Base-by-base conservation (phyloP, 2,329 filamentous ascomycete genomes). In the Colletotrichum plurivorum region DNA sequence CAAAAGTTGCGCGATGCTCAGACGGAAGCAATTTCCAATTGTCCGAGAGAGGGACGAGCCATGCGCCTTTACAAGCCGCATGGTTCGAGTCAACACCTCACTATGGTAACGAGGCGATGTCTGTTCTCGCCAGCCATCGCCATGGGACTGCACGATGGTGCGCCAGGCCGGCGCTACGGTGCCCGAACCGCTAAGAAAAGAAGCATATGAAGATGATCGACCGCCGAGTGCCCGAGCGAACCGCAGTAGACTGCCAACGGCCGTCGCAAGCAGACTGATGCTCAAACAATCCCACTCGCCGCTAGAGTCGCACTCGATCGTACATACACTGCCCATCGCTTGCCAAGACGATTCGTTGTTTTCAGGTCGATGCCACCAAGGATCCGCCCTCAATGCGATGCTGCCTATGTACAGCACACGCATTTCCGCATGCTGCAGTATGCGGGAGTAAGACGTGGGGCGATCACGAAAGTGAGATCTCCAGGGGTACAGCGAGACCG, bases 301-400 rank as follows among this genome's bases (percentile, higher is more conserved):
- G 52, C 48, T 67, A 57, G 31, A 43, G 63, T 63, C 27, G 56
- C 52, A 67, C 45, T 70, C 52, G 41, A 58, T 55, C 45, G 54
- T 60, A 54, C 57, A 13, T 60, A 54, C 57, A 10, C 22, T 45
- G 41, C 43, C 31, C 18, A 22, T 54, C 36, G 54, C 27, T 57
- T 48, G 67, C 64, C 64, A 70, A 70, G 67, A 18, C 63, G 20
- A 45, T 15, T 67, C 52, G 67, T 54, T 45, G 64, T 68, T 70
- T 70, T 68, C 67, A 70, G 67, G 67, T 70, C 64, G 58, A 62
- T 36, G 20, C 41, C 41, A 36, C 46, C 16, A 22, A 39, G 15
- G 49, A 49, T 36, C 62, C 45, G 63, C 54, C 48, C 39, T 39
- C 39, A 59, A 63, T 41, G 67, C 49, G 25, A 68, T 68, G 58